A percentile compares a stretch with the other conserved stretches of the same genome.
phyloP scores from a whole-genome alignment of 1,139 yeast species.

The Debaryomyces fabryi region DNA sequence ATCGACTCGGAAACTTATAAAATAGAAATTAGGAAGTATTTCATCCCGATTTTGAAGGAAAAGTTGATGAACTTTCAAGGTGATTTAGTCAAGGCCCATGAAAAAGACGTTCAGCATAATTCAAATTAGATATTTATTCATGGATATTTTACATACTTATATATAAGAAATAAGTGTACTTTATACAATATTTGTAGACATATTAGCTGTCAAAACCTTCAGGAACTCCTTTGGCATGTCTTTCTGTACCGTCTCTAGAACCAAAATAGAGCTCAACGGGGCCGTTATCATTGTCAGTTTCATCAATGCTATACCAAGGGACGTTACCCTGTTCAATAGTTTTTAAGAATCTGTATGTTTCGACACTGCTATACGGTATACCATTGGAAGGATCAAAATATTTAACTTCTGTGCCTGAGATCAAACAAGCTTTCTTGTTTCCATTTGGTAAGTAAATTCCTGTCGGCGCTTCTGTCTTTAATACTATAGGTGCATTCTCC shows the following conservation, averaged over 20 bases:
- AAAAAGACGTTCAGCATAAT: conserved; percentile 57
- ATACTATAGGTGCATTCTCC: conserved; percentile 48
- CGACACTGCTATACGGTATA: conserved; percentile 82
- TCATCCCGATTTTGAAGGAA: conserved; percentile 53
- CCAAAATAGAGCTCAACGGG: conserved; percentile 64
- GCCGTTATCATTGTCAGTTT: conserved; percentile 54
- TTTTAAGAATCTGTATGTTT: conserved; percentile 71
- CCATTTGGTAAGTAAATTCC: conserved; percentile 77
- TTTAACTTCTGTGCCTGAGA: conserved; percentile 77
- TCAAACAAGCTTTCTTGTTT: conserved; percentile 67
- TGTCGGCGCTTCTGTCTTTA: conserved; percentile 70
- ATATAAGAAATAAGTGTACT: conserved; percentile 4
- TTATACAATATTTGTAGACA: conserved; percentile 8
- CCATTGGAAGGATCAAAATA: conserved; percentile 89
- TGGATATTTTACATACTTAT: conserved; percentile 7
- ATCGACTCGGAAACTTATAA: conserved; percentile 43
- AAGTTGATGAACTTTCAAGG: conserved; percentile 60
- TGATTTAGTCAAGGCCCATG: conserved; percentile 63
- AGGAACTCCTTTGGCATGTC: conserved; percentile 88
- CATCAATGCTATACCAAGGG: conserved; percentile 63
- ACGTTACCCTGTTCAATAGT: conserved; percentile 65
- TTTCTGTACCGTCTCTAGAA: conserved; percentile 48
- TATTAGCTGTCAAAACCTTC: conserved; percentile 60
- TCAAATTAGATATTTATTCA: conserved; percentile 16
- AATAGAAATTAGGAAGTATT: conserved; percentile 41